Percentiles rank a stretch among this genome's conserved stretches.
These are phyloP conservation scores for Solanum acaule DNA, from an alignment of 257 asterid species.

Conservation along the genomic window DNA sequence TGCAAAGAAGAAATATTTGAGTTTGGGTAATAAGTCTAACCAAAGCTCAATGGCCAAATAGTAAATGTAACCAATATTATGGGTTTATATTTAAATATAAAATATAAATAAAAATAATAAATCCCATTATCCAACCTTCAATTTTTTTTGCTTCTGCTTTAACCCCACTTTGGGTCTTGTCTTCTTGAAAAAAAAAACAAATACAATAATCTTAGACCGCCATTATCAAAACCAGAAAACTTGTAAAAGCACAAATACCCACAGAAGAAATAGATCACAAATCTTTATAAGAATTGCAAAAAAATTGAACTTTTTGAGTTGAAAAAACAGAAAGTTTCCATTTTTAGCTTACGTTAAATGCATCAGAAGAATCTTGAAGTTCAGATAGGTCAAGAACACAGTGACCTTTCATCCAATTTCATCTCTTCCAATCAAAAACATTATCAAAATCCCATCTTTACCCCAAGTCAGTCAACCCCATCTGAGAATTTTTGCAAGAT, in stretches of 20 bases:
- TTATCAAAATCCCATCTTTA: neutral
- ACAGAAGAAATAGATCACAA: neutral
- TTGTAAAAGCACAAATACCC: neutral
- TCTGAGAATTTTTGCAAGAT: neutral
- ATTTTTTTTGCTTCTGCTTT: neutral
- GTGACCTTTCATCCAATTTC: slow-evolving; percentile 14
- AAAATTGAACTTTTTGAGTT: neutral
- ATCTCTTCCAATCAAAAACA: neutral
- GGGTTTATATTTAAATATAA: neutral
- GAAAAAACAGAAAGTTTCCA: neutral
- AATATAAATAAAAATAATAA: neutral
- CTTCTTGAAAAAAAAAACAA: slow-evolving; percentile 8
- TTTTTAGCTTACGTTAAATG: slow-evolving; percentile 5
- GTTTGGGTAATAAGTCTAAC: neutral
- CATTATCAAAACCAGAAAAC: neutral
- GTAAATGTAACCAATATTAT: neutral
- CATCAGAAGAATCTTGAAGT: slow-evolving; percentile 15
- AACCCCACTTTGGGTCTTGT: slow-evolving; percentile 12
- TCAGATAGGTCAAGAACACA: slow-evolving; percentile 10
- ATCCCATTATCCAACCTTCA: slow-evolving; percentile 1
- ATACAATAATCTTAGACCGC: neutral
- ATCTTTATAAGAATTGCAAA: neutral
- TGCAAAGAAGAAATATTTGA: neutral
- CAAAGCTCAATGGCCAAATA: neutral
- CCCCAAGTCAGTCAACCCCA: neutral